phyloP scores from a whole-genome alignment of 352 stramenopile genomes.

The Phytophthora sp. region DNA sequence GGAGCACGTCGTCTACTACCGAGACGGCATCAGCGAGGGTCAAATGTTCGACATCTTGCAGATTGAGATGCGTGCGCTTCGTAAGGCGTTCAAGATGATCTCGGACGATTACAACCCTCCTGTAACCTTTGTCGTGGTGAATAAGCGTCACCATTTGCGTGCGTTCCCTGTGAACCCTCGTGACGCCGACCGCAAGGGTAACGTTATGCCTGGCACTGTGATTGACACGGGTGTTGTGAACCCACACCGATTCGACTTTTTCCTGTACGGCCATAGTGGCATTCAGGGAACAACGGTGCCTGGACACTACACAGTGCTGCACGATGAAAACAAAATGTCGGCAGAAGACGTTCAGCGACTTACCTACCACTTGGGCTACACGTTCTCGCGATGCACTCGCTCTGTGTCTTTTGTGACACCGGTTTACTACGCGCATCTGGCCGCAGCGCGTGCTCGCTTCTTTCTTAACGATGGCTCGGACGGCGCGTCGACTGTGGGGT shows the following conservation, averaged over 20 bases:
- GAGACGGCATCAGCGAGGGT: slow-evolving; percentile 84
- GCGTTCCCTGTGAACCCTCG: slow-evolving; percentile 51
- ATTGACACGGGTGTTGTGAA: slow-evolving; percentile 84
- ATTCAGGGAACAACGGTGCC: slow-evolving; percentile 82
- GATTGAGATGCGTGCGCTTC: slow-evolving; percentile 81
- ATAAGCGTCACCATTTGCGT: slow-evolving; percentile 88
- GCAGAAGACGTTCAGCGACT: slow-evolving; percentile 67
- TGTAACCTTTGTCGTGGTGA: slow-evolving; percentile 87
- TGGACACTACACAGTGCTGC: slow-evolving; percentile 84
- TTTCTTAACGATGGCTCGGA: slow-evolving; percentile 74
- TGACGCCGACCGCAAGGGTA: slow-evolving; percentile 66
- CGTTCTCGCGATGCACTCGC: slow-evolving; percentile 82
- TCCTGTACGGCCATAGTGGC: slow-evolving; percentile 82
- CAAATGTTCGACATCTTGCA: slow-evolving; percentile 79
- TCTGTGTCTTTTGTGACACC: slow-evolving; percentile 85
- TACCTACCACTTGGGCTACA: slow-evolving; percentile 81
- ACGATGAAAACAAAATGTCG: slow-evolving; percentile 71
- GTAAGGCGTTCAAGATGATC: slow-evolving; percentile 63
- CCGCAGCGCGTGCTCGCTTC: slow-evolving; percentile 82
- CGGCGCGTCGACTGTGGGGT: slow-evolving; percentile 45
- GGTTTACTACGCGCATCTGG: slow-evolving; percentile 86
- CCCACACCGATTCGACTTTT: slow-evolving; percentile 87
- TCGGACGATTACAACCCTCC: slow-evolving; percentile 64
- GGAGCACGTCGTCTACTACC: slow-evolving; percentile 84
- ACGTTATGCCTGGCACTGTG: slow-evolving; percentile 72